Evolutionary conservation across 176 grass and related monocot species (phyloP), one percentile per base, ranked within the genome.

Genomic region (Raddia guianensis): DNA sequence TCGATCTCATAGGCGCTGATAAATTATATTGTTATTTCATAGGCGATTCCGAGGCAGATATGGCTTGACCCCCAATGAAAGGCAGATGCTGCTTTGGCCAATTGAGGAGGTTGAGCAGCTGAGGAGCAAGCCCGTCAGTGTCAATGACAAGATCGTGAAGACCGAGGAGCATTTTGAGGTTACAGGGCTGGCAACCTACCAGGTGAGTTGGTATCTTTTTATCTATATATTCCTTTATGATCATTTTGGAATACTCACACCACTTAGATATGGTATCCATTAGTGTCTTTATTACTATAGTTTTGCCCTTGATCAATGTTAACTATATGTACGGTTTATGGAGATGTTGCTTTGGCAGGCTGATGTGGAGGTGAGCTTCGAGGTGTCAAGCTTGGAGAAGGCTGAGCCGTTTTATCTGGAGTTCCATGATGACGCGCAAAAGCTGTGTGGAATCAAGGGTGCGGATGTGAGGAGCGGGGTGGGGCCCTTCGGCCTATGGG

Each of bases 401-500:
- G 91, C 89, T 4, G 91, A 97, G 67, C n/a, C 55, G 11, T 91
- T 89, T 14, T 84, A 97, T 44, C 72, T 68, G 13, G 81, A 79
- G 15, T 93, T 84, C 74, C 7, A 9, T 18, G 58, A 59, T 12
- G 81, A 97, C 12, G 83, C 94, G 3, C 63, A 91, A 61, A 68
- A 54, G 43, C 79, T 93, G 11, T 93, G 91, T 53, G 81, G 67
- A 5, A 4, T 58, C 15, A 93, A 89, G 83, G 89, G 86, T 10
- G 90, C 89, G 2, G 86, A 89, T 9, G 81, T 42, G 7, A 87
- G 49, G 80, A 91, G 94, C 20, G 91, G 84, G 4, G 86, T 93
- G 8, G 94, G 94, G 12, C 94, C 89, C 16, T 97, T 97, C 49
- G 94, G 94, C 3, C 83, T 97, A 21, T 84, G 82, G 81, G 91